Base-by-base conservation (phyloP, 352 stramenopile species). In the Phytophthora hybrid region DNA sequence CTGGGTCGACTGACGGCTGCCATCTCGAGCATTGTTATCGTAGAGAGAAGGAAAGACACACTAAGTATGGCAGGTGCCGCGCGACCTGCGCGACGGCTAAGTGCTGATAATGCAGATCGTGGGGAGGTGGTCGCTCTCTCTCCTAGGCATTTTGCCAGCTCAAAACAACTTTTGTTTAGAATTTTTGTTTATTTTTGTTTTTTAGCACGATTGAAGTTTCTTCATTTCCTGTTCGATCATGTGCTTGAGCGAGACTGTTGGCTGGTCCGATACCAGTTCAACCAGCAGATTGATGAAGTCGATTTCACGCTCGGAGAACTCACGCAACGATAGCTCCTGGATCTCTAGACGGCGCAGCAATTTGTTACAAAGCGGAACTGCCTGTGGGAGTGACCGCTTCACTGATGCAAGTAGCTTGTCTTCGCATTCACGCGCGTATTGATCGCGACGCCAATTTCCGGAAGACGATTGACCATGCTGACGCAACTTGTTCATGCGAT, bases 201-300 rank as follows among this genome's bases (percentile, higher is more conserved):
- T n/a, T n/a, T 61, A 78, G 6, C 26, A 66, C 4, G 64, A 18
- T 53, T 74, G 57, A 29, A 94, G 81, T 47, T 91, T 93, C 5
- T 74, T 70, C 79, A 93, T 90, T 34, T 92, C 86, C 7, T 88
- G 59, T 14, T 90, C 74, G 31, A 93, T 93, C 86, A 93, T 93
- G 23, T 76, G 65, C 73, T 91, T 89, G 26, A 94, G 75, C 1
- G 81, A 83, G 23, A 83, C 52, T 0, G 81, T 79, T 3, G 87
- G 86, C 64, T 93, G 85, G 61, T 96, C 87, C 6, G 85, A 93
- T 29, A 89, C 88, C 0, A 96, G 77, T 32, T 93, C 87, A 1
- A 94, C 84, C 1, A 96, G 74, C 49, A 96, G 63, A 49, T 93
- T 87, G 74, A 94, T 94, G 18, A 93, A 92, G 68, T 96, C 89